Evolutionary conservation across 805 yeast genomes (phyloP).

Genomic region (Lipomyces spencermartinsiae): DNA sequence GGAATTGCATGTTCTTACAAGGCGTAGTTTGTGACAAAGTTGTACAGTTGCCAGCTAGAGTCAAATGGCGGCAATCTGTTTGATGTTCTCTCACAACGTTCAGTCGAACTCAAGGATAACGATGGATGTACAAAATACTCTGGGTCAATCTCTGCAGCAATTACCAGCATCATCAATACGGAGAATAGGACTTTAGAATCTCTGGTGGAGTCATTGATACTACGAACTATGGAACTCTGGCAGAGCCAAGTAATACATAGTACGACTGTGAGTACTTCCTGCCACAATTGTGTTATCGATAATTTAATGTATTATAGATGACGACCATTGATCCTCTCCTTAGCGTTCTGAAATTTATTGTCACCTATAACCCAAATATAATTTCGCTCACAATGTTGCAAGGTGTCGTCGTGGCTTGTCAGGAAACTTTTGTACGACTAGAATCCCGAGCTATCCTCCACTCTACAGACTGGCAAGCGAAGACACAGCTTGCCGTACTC

Average conservation of each 20-base stretch:
- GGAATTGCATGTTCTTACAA: not conserved
- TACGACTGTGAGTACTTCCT: not conserved
- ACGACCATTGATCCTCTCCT: slow-evolving; percentile 1
- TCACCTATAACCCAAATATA: not conserved
- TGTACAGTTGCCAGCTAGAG: not conserved
- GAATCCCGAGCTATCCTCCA: slow-evolving; percentile 4
- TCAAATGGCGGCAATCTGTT: not conserved
- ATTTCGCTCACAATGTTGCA: slow-evolving; percentile 14
- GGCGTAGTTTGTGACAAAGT: not conserved
- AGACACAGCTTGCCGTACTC: not conserved
- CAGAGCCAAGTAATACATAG: not conserved
- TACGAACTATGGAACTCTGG: not conserved
- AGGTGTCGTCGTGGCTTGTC: slow-evolving; percentile 14
- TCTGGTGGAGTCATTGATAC: slow-evolving; percentile 4
- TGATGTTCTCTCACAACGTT: not conserved
- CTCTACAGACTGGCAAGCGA: slow-evolving; percentile 10
- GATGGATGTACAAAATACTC: not conserved
- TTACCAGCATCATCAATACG: not conserved
- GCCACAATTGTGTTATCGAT: not conserved
- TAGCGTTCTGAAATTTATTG: slow-evolving; percentile 10
- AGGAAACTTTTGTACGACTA: slow-evolving; percentile 18
- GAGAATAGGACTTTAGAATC: not conserved
- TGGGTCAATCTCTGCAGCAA: not conserved
- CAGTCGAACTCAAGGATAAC: not conserved
- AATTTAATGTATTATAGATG: not conserved